These are phyloP conservation scores for Hericium alpestre DNA, from an alignment of 768 basidiomycete species.

Conservation along the genomic window DNA sequence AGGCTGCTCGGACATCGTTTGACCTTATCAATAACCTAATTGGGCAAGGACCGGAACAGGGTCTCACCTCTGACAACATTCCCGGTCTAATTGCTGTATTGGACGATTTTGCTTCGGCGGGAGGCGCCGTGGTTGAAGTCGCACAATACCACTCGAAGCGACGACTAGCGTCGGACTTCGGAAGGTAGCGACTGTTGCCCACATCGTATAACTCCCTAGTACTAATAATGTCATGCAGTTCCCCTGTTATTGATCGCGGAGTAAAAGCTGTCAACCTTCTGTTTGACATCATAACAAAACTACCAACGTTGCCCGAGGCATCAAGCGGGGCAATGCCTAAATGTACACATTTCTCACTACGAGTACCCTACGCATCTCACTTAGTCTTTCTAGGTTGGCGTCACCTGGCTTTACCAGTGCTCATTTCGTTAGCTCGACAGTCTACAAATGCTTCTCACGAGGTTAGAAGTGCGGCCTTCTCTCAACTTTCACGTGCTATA, in stretches of 20 bases:
- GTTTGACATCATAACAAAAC: constrained; percentile 56
- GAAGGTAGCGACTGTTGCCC: constrained; percentile 29
- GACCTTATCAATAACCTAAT: constrained; percentile 65
- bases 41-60: constrained; percentile 46
- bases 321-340: constrained; percentile 1
- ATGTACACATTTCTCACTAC: too few species aligned
- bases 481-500: constrained; percentile 37
- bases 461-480: constrained; percentile 38
- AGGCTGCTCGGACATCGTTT: constrained; percentile 80
- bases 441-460: constrained; percentile 8
- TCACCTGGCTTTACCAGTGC: constrained; percentile 8
- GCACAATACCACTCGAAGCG: constrained; percentile 44
- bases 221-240: constrained; percentile 30
- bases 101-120: constrained; percentile 79
- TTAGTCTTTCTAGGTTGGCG: constrained; percentile 7
- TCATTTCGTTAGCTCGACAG: constrained; percentile 8
- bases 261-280: constrained; percentile 74
- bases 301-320: constrained; percentile 47
- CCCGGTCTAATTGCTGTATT: constrained; percentile 67
- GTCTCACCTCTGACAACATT: constrained; percentile 71
- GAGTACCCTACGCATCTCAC: background rate
- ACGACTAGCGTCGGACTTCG: constrained; percentile 35
- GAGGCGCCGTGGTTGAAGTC: constrained; percentile 49
- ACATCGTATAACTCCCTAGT: too few species aligned
- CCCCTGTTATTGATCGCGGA: constrained; percentile 71